phyloP scores from a whole-genome alignment of 2,329 filamentous ascomycete species.

The Curvularia verruculosa region DNA sequence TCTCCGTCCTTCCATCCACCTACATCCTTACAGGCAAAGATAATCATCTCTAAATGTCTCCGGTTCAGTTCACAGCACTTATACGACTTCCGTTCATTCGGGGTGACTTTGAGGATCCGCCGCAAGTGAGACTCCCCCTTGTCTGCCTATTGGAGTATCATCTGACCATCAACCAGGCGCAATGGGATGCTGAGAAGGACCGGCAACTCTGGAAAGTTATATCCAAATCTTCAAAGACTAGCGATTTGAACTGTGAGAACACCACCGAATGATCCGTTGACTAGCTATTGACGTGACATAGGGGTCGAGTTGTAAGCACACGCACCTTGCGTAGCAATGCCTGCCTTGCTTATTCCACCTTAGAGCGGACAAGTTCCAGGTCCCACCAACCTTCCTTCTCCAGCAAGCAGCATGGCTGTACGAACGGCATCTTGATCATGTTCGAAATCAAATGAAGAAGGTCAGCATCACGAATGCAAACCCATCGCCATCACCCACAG shows the following conservation, averaged over 20 bases:
- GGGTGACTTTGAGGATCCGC: conserved; percentile 87
- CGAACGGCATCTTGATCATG: conserved; percentile 86
- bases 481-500: conserved; percentile 54
- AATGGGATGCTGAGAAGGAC: conserved; percentile 89
- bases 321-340: not conserved
- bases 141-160: conserved; percentile 2
- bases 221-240: conserved; percentile 77
- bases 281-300: conserved; percentile 43
- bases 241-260: conserved; percentile 79
- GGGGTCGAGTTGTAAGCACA: conserved; percentile 74
- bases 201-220: conserved; percentile 88
- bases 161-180: conserved; percentile 63
- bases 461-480: conserved; percentile 65
- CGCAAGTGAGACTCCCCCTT: conserved; percentile 64
- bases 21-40: not conserved
- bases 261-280: not conserved
- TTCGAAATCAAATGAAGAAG: conserved; percentile 87
- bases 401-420: conserved; percentile 95
- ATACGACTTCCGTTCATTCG: conserved; percentile 88
- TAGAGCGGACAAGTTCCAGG: conserved; percentile 76
- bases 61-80: conserved; percentile 70
- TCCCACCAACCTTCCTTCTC: conserved; percentile 84
- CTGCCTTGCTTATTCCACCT: conserved; percentile 9
- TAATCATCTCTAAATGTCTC: conserved; percentile 28
- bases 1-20: conserved; percentile 6